Evolutionary conservation across 1,284 basidiomycete genomes (phyloP).

Genomic region (Boletus semigastroideus): DNA sequence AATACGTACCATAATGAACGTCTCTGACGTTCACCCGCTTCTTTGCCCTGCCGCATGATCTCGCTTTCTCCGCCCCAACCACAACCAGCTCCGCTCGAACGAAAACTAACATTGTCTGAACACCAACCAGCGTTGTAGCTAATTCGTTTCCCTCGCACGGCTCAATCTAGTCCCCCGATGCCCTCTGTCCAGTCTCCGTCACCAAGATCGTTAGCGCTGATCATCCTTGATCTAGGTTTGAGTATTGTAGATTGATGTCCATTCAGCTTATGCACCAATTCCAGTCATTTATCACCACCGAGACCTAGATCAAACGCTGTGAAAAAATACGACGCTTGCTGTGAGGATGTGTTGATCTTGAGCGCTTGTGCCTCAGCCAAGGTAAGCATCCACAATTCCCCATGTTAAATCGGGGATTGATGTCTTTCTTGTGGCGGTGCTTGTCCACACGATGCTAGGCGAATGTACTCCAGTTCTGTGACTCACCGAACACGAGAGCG

Average conservation of each 20-base stretch:
- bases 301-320: not conserved
- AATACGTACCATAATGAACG: constrained; percentile 33
- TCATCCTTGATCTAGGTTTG: not conserved
- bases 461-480: not conserved
- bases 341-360: not conserved
- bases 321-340: not conserved
- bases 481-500: not conserved
- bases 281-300: not conserved
- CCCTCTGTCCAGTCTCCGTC: not conserved
- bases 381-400: not conserved
- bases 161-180: not conserved
- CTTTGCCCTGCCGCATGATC: constrained; percentile 23
- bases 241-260: not conserved
- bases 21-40: constrained; percentile 17
- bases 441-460: not conserved
- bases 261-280: not conserved
- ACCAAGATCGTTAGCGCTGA: no score
- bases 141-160: constrained; percentile 4
- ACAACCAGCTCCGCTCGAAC: constrained; percentile 37
- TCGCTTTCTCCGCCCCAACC: constrained; percentile 35
- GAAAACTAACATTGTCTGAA: not conserved
- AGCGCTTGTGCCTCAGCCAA: not conserved
- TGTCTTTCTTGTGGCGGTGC: not conserved
- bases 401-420: not conserved
- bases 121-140: not conserved